Conservation (phyloP, 2,329 filamentous ascomycete species). For the Bipolaris bicolor region DNA sequence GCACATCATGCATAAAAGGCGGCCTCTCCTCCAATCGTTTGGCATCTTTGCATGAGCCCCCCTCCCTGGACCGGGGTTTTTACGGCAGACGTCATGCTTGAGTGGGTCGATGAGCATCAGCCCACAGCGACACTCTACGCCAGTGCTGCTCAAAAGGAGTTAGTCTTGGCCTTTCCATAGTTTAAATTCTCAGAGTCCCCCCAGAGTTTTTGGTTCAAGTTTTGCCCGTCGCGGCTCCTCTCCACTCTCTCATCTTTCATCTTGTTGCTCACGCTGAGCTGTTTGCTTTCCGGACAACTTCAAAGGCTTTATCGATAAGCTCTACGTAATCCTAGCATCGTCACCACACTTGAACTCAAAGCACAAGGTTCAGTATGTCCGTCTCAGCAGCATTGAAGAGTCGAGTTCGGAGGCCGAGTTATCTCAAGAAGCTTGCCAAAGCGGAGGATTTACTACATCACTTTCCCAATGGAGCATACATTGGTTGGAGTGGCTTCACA, state of each 20-base stretch:
- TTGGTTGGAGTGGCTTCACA: slow-evolving; percentile 91
- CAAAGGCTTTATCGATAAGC: slow-evolving; percentile 21
- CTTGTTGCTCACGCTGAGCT: slow-evolving; percentile 4
- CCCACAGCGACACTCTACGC: slow-evolving; percentile 18
- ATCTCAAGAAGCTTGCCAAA: slow-evolving; percentile 79
- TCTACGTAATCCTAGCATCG: background rate
- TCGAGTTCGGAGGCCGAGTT: slow-evolving; percentile 75
- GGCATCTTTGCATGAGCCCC: slow-evolving; percentile 1
- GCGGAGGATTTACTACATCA: slow-evolving; percentile 79
- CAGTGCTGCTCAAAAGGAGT: slow-evolving; percentile 11
- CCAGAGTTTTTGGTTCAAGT: slow-evolving; percentile 1
- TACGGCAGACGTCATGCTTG: slow-evolving; percentile 24
- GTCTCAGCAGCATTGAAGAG: slow-evolving; percentile 77
- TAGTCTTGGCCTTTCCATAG: slow-evolving; percentile 14
- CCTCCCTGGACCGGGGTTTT: slow-evolving; percentile 16
- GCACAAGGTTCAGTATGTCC: slow-evolving; percentile 44
- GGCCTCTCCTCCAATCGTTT: background rate
- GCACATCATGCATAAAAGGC: background rate
- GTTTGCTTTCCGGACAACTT: background rate
- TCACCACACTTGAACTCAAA: background rate
- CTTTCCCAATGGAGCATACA: slow-evolving; percentile 84
- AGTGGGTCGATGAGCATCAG: slow-evolving; percentile 20
- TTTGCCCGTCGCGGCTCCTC: slow-evolving; percentile 16
- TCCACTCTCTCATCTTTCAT: slow-evolving; percentile 13
- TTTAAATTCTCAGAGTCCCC: slow-evolving; percentile 17